Evolutionary conservation across 768 basidiomycete species (phyloP).

Genomic region (Mycena metata): DNA sequence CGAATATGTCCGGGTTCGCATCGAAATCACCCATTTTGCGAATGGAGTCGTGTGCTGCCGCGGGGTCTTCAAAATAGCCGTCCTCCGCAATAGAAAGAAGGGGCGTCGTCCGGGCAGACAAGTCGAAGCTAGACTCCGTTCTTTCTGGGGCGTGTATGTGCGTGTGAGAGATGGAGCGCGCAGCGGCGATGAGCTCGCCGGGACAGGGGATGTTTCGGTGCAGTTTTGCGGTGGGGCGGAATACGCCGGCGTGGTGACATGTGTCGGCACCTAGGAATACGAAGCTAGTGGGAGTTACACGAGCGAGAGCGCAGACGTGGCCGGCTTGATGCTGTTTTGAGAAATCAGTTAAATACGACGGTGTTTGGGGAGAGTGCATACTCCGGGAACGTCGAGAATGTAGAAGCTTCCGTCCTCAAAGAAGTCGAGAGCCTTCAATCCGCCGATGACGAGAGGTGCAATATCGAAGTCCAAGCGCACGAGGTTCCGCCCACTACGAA

Average conservation of each 20-base stretch:
- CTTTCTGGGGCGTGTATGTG: slow-evolving; percentile 20
- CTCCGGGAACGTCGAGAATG: slow-evolving; percentile 39
- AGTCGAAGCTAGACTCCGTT: too few relatives aligned
- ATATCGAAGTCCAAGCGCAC: slow-evolving; percentile 29
- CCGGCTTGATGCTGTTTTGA: slow-evolving; percentile 35
- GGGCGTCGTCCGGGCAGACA: slow-evolving; percentile 5
- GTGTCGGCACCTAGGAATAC: slow-evolving; percentile 41
- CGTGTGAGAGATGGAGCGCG: slow-evolving; percentile 19
- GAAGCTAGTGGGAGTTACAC: slow-evolving; percentile 38
- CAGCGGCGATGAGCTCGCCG: slow-evolving; percentile 14
- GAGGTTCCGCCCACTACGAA: slow-evolving; percentile 35
- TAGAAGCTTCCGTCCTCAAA: slow-evolving; percentile 45
- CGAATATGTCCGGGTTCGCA: slow-evolving; percentile 36
- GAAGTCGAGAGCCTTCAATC: slow-evolving; percentile 36
- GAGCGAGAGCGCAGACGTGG: slow-evolving; percentile 40
- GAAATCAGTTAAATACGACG: neutral
- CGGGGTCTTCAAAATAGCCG: slow-evolving; percentile 23
- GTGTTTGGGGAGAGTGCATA: neutral
- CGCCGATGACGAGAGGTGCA: slow-evolving; percentile 36
- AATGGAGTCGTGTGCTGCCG: slow-evolving; percentile 20
- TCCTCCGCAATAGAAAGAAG: slow-evolving; percentile 18
- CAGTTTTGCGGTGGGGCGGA: slow-evolving; percentile 38
- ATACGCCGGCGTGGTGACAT: slow-evolving; percentile 37
- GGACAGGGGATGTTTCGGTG: slow-evolving; percentile 37
- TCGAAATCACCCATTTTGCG: slow-evolving; percentile 33